phyloP scores from a whole-genome alignment of 768 basidiomycete genomes.

The Coprinopsis cinerea region DNA sequence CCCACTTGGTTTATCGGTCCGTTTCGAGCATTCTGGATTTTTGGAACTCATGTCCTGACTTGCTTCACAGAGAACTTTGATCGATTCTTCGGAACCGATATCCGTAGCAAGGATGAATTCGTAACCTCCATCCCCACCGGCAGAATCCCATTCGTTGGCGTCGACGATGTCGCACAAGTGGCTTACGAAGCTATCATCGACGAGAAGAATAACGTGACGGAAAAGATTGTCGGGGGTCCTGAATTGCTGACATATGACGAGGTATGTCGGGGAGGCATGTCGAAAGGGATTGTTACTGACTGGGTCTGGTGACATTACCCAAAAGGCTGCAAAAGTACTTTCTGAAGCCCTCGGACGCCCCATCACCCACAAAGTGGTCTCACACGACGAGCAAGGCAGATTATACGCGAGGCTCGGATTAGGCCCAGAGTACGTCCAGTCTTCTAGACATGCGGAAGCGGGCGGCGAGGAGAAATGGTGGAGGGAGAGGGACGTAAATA shows the following conservation, averaged over 20 bases:
- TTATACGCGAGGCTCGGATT: background rate
- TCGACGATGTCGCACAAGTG: constrained; percentile 27
- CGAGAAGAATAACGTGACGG: constrained; percentile 17
- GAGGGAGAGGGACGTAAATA: background rate
- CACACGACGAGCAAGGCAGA: constrained; percentile 1
- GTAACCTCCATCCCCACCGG: constrained; percentile 22
- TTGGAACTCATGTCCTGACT: background rate
- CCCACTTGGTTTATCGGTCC: constrained; percentile 34
- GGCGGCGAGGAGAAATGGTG: background rate
- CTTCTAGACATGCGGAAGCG: background rate
- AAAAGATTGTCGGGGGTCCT: constrained; percentile 28
- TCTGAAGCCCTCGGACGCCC: constrained; percentile 16
- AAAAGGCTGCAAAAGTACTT: constrained; percentile 17
- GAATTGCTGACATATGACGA: constrained; percentile 26
- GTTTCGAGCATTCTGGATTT: background rate
- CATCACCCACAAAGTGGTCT: constrained; percentile 16
- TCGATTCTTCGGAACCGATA: constrained; percentile 7
- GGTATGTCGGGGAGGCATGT: constrained; percentile 13
- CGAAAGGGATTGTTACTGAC: background rate
- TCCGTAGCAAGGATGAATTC: constrained; percentile 22
- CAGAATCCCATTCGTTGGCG: constrained; percentile 22
- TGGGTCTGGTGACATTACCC: too few relatives aligned
- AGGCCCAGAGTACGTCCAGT: background rate
- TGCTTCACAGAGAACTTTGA: background rate
- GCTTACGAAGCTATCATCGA: constrained; percentile 24